Evolutionary conservation across 2,329 filamentous ascomycete genomes (phyloP), one percentile per base, ranked within the genome.

Genomic region (Pseudocercospora macadamiae): DNA sequence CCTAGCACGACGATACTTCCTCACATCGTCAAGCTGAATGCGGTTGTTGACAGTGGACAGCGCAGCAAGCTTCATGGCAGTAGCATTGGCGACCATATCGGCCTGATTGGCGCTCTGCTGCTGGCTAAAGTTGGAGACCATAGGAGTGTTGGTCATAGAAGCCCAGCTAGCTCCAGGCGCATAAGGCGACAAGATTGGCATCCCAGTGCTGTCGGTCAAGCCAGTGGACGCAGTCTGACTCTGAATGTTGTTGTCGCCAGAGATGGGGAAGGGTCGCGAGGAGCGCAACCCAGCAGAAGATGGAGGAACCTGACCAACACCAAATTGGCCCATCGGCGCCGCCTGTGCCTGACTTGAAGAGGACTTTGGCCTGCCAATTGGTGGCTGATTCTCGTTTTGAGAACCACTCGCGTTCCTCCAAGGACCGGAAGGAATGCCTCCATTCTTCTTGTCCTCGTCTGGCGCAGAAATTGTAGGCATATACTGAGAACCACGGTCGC

Each of bases 31-130:
- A 59, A 99, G 82, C 53, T 95, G 93, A 70, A 99, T 96, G 39
- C 95, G 90, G 75, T 97, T 99, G 80, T 97, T 99, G 51, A 99
- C 95, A 2, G 95, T 99, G 4, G 93, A 97, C 45, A 99, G 82
- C 16, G 95, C 95, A 45, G 95, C 95, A 52, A 99, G 84, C 76
- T 99, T 99, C 95, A 99, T 99, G 19, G 95, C 95, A 14, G 95
- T 97, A 23, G 95, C 95, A 73, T 97, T 99, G 59, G 95, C 95
- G 58, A 99, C 89, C 93, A 97, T 97, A 71, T 99, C 95, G 14
- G 92, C 93, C 74, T 97, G 93, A 56, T 84, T 87, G 62, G 81
- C 77, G 36, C 77, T 77, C 67, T 80, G 82, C 61, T 82, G 77
- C 26, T 75, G 75, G 62, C 68, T 88, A 75, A 97, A 99, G 66